Evolutionary conservation across 768 basidiomycete species (phyloP), one percentile per base, ranked within the genome.

Genomic region (Clitopilus hobsonii): DNA sequence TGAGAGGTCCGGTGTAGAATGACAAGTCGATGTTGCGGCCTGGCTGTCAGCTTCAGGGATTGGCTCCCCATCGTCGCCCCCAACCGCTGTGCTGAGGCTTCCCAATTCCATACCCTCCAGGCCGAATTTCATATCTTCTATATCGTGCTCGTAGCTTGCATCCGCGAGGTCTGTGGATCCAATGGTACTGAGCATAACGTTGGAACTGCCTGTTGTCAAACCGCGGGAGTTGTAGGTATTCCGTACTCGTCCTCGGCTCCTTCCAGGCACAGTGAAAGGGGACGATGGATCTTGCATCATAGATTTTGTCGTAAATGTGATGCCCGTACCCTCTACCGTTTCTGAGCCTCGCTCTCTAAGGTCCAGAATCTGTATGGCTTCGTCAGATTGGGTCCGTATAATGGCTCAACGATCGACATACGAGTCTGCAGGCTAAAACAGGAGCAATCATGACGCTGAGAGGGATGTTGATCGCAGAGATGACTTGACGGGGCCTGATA

Each of bases 361-460:
- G 65, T 91, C 89, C 54, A 91, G 80, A 65, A 91, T 91, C 86
- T 88, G 48, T 18, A 24, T 6, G 49, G 57, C 23, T 30, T 56
- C 23, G 28, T 38, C 36, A 36, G 48, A 55, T 54, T 47, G 56
- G 58, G 53, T 51, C 49, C 36, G n/a, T n/a, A n/a, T 8, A 52
- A 27, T 51, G 29, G 29, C 10, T 27, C 24, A 20, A 23, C 36
- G 38, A 16, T 16, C 36, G 28, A 56, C 79, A 58, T 60, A 88
- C 86, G 32, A 92, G 77, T 56, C 89, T 85, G 66, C 89, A 91
- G 5, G 89, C 89, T 45, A 92, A 79, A 29, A 92, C 71, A 22
- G 89, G 88, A 16, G 83, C 85, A 63, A 92, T 77, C 88, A 91
- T 90, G 16, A 91, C 88, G 62, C 89, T 90, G 60, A 91, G 74